These are phyloP conservation scores for Malassezia sp. DNA, from an alignment of 1,284 basidiomycete species.

Conservation along the genomic window DNA sequence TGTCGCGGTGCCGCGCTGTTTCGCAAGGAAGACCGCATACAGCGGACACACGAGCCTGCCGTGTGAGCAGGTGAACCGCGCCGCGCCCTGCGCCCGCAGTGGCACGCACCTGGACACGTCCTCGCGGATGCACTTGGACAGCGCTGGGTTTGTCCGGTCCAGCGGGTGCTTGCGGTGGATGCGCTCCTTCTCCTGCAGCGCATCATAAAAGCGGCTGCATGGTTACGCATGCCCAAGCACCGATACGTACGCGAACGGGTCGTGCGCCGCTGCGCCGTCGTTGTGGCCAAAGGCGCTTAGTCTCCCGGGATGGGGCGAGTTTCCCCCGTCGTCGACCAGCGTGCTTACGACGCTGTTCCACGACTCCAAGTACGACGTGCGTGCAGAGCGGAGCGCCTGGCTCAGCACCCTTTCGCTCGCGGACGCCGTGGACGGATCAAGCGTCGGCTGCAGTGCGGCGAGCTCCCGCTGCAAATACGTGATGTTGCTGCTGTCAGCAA, in stretches of 20 bases:
- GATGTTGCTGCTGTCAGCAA: conserved; percentile 8
- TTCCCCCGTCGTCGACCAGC: conserved; percentile 1
- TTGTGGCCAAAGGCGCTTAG: neutral
- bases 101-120: conserved; percentile 11
- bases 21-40: conserved; percentile 4
- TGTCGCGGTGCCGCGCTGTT: conserved; percentile 1
- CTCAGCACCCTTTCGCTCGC: neutral
- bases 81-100: too few relatives aligned
- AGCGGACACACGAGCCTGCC: conserved; percentile 7
- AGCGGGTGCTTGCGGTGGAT: conserved; percentile 11
- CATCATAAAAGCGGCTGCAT: conserved; percentile 5
- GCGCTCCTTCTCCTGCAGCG: conserved; percentile 1
- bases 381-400: conserved; percentile 10
- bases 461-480: conserved; percentile 8
- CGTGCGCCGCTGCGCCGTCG: neutral
- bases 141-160: neutral
- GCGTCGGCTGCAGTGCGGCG: neutral
- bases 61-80: neutral
- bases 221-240: neutral
- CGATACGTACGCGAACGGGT: conserved; percentile 1
- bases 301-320: neutral
- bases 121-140: conserved; percentile 5
- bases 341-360: conserved; percentile 11
- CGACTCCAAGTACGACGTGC: conserved; percentile 12
- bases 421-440: neutral